Evolutionary conservation across 495 filamentous ascomycete genomes (phyloP), one percentile per base, ranked within the genome.

Genomic region (Mytilinidion resinicola): DNA sequence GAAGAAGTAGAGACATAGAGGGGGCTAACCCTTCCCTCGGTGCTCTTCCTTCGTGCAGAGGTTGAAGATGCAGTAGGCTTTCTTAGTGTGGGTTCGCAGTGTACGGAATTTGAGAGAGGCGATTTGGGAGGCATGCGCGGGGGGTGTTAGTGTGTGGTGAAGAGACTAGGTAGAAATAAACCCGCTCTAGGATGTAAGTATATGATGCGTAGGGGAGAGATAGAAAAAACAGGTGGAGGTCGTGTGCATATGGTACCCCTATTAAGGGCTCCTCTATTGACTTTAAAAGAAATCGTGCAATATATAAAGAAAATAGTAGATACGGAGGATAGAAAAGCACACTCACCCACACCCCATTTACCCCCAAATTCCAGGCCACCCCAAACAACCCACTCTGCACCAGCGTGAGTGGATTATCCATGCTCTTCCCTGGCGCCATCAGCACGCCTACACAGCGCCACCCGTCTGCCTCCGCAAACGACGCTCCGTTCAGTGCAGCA

Each of bases 331-430:
- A 12, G 20, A 20, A 15, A 9, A n/a, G 1, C 8, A 6, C 20
- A 46, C 42, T n/a, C 20, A n/a, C 42, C 7, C 8, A 15, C 15
- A 15, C 15, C 15, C 42, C 42, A 1, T 46, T 46, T 20, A 63
- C 1, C 12, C 60, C 60, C 2, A 63, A 19, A 19, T 46, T 54
- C 49, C 39, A 59, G 2, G 59, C 3, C 4, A 41, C 11, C 4
- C 56, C 44, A 8, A 59, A 19, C 4, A 63, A 9, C n/a, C 60
- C 56, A 14, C 49, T 44, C 9, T 39, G 60, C 9, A 59, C 10
- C 5, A 59, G 21, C 9, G 60, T 63, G 19, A 36, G 59, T 0
- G 51, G 49, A 36, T 63, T 63, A 47, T 63, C 56, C 15, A 59
- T 49, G 8, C 38, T 36, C 19, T 43, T 38, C 17, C 56, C 56